These are phyloP conservation scores for Pythium insidiosum DNA, from an alignment of 352 stramenopile species.

Conservation along the genomic window DNA sequence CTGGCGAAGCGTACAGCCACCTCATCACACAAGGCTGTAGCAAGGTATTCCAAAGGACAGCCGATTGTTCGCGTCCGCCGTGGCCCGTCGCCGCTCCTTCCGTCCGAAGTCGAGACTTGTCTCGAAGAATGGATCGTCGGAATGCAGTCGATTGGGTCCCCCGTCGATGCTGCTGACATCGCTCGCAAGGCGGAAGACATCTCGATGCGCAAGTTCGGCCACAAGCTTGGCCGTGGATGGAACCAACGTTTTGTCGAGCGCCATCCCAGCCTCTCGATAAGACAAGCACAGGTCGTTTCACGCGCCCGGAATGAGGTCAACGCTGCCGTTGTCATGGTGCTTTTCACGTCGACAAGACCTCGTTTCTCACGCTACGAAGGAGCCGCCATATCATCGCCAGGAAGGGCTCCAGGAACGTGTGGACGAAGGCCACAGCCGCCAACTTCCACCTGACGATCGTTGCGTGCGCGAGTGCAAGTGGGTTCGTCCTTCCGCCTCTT, in stretches of 20 bases:
- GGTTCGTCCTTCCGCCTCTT: slow-evolving; percentile 4
- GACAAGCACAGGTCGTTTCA: slow-evolving; percentile 9
- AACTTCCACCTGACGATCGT: slow-evolving; percentile 24
- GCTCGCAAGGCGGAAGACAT: slow-evolving; percentile 10
- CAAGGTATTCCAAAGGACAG: no score
- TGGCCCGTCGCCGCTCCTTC: neutral
- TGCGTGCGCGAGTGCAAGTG: slow-evolving; percentile 10
- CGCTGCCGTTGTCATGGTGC: neutral
- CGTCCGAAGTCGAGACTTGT: slow-evolving; percentile 4
- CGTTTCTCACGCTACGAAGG: slow-evolving; percentile 6
- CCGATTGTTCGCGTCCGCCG: no score
- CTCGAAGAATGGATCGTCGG: slow-evolving; percentile 13
- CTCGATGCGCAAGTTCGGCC: neutral
- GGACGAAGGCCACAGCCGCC: slow-evolving; percentile 2
- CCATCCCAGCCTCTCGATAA: neutral
- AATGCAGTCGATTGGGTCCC: slow-evolving; percentile 8
- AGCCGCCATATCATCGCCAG: slow-evolving; percentile 14
- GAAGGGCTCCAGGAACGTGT: slow-evolving; percentile 17
- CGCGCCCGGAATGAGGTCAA: slow-evolving; percentile 7
- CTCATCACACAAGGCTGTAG: no score
- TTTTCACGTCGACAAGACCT: slow-evolving; percentile 25
- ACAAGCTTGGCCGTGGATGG: slow-evolving; percentile 3
- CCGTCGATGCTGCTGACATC: slow-evolving; percentile 6
- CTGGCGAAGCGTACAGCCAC: no score
- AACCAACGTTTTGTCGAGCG: slow-evolving; percentile 13